Conservation (phyloP, 176 grass and related monocot genomes). For the Bromus sterilis region DNA sequence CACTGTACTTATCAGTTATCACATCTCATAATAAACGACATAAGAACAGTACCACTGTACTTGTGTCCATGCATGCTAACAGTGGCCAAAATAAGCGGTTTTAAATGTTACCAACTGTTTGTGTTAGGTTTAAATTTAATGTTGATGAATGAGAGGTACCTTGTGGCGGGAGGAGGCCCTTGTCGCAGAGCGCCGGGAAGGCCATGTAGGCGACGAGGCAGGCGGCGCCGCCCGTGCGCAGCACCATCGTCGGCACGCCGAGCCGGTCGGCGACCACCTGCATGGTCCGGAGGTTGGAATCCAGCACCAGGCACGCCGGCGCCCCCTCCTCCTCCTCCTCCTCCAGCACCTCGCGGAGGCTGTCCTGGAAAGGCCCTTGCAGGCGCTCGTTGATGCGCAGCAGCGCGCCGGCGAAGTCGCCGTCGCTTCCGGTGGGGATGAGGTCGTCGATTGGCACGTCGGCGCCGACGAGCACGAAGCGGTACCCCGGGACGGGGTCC, state of each 20-base stretch:
- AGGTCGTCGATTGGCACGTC: not conserved
- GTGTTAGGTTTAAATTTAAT: no score
- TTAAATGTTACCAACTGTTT: no score
- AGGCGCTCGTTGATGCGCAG: not conserved
- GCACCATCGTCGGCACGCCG: slow-evolving; percentile 1
- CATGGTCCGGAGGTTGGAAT: not conserved
- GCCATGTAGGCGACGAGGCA: slow-evolving; percentile 10
- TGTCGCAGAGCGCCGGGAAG: slow-evolving; percentile 1
- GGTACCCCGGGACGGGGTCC: not conserved
- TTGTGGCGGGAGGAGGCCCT: not conserved
- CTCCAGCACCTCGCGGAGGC: not conserved
- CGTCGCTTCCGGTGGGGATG: not conserved
- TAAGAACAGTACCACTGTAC: no score
- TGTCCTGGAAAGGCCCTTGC: not conserved
- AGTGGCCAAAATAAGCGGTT: no score
- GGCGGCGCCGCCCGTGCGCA: not conserved
- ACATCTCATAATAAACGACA: no score
- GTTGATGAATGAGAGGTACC: no score
- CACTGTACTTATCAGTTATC: no score
- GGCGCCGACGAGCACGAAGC: not conserved
- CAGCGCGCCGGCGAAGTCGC: not conserved
- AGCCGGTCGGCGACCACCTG: not conserved
- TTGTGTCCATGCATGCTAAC: no score
- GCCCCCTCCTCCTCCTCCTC: not conserved
- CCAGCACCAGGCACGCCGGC: not conserved